Percentiles rank a stretch among this genome's conserved stretches.
phyloP scores from a whole-genome alignment of 1,284 basidiomycete species.

The Tilletia caries region DNA sequence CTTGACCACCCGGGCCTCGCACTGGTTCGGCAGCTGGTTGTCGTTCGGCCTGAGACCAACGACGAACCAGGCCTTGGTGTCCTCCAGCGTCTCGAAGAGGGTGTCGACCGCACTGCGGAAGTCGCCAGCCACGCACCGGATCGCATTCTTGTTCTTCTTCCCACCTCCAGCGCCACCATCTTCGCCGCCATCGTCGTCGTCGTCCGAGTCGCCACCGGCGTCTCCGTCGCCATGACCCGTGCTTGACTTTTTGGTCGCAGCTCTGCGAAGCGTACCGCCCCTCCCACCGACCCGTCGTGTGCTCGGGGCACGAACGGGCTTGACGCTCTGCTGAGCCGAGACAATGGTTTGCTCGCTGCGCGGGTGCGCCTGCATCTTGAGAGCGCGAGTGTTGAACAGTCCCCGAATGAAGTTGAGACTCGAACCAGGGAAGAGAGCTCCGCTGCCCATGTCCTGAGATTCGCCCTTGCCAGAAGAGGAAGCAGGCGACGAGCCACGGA shows the following conservation, averaged over 20 bases:
- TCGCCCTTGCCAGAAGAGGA: conserved; percentile 43
- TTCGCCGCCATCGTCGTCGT: conserved; percentile 31
- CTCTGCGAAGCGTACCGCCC: conserved; percentile 28
- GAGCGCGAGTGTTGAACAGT: conserved; percentile 80
- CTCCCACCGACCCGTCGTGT: conserved; percentile 28
- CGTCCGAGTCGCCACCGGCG: conserved; percentile 58
- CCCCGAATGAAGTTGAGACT: conserved; percentile 74
- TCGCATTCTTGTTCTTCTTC: conserved; percentile 23
- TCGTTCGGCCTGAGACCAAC: conserved; percentile 93
- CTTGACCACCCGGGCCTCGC: conserved; percentile 86
- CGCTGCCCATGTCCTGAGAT: conserved; percentile 7
- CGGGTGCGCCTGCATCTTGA: conserved; percentile 84
- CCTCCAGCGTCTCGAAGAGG: conserved; percentile 81
- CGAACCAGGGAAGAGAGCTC: conserved; percentile 35
- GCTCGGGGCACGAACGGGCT: conserved; percentile 87
- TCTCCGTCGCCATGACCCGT: conserved; percentile 62
- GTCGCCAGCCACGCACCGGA: conserved; percentile 74
- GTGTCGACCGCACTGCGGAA: conserved; percentile 78
- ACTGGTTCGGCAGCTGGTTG: conserved; percentile 84
- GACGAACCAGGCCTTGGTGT: conserved; percentile 86
- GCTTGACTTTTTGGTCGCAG: conserved; percentile 55
- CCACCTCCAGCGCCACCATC: conserved; percentile 12
- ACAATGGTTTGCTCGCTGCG: conserved; percentile 85
- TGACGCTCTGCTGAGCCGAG: conserved; percentile 83
- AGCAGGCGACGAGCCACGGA: conserved; percentile 63